Evolutionary conservation across 352 stramenopile genomes (phyloP), one percentile per base, ranked within the genome.

Genomic region (Pythium insidiosum): DNA sequence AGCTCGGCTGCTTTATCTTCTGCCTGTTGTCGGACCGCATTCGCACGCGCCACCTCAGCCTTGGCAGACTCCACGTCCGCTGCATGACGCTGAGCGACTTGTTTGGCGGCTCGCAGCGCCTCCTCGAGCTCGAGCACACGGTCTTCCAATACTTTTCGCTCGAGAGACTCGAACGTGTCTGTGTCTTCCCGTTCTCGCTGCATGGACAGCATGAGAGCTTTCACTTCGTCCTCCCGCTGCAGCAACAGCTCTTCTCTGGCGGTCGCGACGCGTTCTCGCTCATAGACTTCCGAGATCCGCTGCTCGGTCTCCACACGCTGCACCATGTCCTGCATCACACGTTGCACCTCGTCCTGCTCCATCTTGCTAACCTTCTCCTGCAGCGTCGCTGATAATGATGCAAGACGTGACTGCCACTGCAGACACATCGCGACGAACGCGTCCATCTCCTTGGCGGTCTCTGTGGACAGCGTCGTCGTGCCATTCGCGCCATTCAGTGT

Each of bases 81-180:
- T 33, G 79, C 47, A 36, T 76, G 35, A 24, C 48, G 28, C 0
- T 30, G 36, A 6, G 45, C 5, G 9, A 26, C 28, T 4, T 21
- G 35, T 33, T 58, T 65, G 22, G 58, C 49, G 34, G n/a, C n/a
- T n/a, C 76, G 65, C 48, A 68, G 71, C 19, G 78, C 68, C 15
- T 50, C 57, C 23, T 80, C 58, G 23, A 83, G 39, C 38, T 83
- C 69, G 11, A 61, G 44, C 13, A 85, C 61, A 25, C 69, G 60
- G 30, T 83, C 67, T 24, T 75, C 55, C 23, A 73, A 50, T 10
- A 85, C 47, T 13, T 67, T 58, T 19, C 62, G 67, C 51, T 85
- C 73, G 18, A 81, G 58, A 5, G 58, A 50, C 34, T 69, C 64
- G 41, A 83, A 81, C 23, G 34, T 39, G 12, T 81, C 67, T 0